A percentile compares a stretch with the other conserved stretches of the same genome.
Evolutionary conservation across 352 stramenopile genomes (phyloP).

Genomic region (Globisporangium yorkense): DNA sequence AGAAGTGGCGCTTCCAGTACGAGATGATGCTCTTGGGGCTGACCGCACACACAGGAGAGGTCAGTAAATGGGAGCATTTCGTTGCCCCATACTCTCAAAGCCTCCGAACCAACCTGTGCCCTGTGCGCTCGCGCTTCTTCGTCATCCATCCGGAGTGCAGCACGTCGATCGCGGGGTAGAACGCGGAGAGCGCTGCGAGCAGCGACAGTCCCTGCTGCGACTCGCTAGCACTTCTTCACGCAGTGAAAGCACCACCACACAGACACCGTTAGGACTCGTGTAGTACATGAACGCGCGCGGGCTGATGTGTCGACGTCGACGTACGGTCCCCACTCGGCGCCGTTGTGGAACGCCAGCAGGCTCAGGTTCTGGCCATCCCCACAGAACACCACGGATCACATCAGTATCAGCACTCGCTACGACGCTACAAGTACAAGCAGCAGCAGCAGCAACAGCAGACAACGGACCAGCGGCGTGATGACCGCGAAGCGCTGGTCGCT

Average conservation of each 20-base stretch:
- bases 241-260: no score
- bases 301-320: neutral
- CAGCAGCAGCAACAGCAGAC: neutral
- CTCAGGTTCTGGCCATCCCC: slow-evolving; percentile 41
- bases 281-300: neutral
- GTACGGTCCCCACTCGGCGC: slow-evolving; percentile 59
- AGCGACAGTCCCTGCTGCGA: slow-evolving; percentile 76
- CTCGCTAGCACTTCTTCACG: slow-evolving; percentile 38
- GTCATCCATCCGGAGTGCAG: slow-evolving; percentile 70
- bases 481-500: slow-evolving; percentile 79
- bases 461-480: slow-evolving; percentile 53
- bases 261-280: neutral
- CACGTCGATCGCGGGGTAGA: slow-evolving; percentile 65
- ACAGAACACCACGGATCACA: no score
- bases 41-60: neutral
- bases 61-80: neutral
- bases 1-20: slow-evolving; percentile 82
- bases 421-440: neutral
- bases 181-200: slow-evolving; percentile 64
- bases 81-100: neutral
- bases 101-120: slow-evolving; percentile 27
- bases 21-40: slow-evolving; percentile 75
- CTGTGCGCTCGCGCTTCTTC: slow-evolving; percentile 68
- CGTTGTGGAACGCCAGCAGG: slow-evolving; percentile 69
- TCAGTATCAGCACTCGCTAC: no score